phyloP scores from a whole-genome alignment of 306 rosid genomes.

The Fragaria nilgerrensis region DNA sequence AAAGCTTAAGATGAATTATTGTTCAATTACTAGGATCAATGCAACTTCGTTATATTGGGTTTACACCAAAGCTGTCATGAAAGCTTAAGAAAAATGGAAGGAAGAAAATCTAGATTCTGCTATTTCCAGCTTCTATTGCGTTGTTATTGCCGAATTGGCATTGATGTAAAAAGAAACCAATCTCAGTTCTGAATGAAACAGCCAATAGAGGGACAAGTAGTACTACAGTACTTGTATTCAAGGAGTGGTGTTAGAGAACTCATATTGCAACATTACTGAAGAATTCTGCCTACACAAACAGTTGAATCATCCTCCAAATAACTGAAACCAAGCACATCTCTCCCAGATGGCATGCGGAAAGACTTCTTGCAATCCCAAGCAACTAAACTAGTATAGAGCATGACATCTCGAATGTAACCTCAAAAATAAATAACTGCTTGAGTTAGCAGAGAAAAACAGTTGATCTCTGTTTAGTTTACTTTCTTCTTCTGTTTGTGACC shows the following conservation, averaged over 20 bases:
- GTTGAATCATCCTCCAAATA: constrained; percentile 8
- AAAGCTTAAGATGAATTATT: background rate
- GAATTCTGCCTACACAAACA: background rate
- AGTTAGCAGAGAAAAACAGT: background rate
- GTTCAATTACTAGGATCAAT: background rate
- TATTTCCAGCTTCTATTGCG: background rate
- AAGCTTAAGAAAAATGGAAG: background rate
- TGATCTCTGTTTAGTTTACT: constrained; percentile 28
- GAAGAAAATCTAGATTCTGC: background rate
- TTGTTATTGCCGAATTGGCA: background rate
- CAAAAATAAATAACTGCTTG: background rate
- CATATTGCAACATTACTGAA: background rate
- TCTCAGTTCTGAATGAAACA: background rate
- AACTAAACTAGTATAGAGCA: background rate
- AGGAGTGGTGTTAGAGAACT: background rate
- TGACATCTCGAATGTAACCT: background rate
- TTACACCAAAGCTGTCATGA: background rate
- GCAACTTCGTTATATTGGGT: background rate
- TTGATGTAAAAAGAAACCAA: background rate
- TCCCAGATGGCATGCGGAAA: background rate
- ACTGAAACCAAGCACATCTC: background rate
- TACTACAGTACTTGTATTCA: background rate
- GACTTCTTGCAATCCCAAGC: background rate
- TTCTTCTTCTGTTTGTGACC: constrained; percentile 53
- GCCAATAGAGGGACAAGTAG: background rate